Base-by-base conservation (phyloP, 768 basidiomycete genomes). In the Termitomyces sp. region DNA sequence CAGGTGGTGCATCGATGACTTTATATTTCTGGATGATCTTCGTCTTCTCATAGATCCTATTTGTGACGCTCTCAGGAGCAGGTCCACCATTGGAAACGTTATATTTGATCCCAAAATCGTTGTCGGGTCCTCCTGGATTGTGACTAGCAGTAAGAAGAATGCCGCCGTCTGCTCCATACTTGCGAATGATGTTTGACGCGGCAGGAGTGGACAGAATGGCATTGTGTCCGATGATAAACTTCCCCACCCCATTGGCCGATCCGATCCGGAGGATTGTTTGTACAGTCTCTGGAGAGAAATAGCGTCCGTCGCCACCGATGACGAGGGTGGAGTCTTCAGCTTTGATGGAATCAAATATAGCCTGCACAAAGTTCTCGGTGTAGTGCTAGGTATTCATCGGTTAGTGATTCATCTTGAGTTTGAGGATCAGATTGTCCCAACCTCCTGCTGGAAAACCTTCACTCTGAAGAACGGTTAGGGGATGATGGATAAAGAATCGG, bases 51-150 rank as follows among this genome's bases (percentile, higher is more conserved):
- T 83, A 96, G 65, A 99, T 98, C 77, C 87, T 89, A 78, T 99
- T 83, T n/a, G 97, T 99, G 61, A 99, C 88, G 70, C 81, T 86
- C 77, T 99, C 97, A 0, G 97, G 95, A 25, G 97, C 97, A 20
- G 97, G 96, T 3, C 97, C 97, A 63, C 97, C 97, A 68, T 99
- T 99, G 43, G 89, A 88, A 52, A 94, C 91, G 75, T 99, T 99
- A 81, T 97, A 99, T 77, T 99, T 98, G 85, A 99, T 98, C 52
- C 97, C 97, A 73, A 98, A 99, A 76, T 99, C 97, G 69, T 92
- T 90, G 71, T 94, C 84, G n/a, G 97, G 97, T 29, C 97, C 97
- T 58, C 97, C 97, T 17, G 97, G 96, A 76, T 99, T 99, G 82
- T 99, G 97, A 63, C 88, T 91, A 17, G 97, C 97, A 5, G 97